Evolutionary conservation across 768 basidiomycete genomes (phyloP), one percentile per base, ranked within the genome.

Genomic region (Sporobolomyces phaffii): DNA sequence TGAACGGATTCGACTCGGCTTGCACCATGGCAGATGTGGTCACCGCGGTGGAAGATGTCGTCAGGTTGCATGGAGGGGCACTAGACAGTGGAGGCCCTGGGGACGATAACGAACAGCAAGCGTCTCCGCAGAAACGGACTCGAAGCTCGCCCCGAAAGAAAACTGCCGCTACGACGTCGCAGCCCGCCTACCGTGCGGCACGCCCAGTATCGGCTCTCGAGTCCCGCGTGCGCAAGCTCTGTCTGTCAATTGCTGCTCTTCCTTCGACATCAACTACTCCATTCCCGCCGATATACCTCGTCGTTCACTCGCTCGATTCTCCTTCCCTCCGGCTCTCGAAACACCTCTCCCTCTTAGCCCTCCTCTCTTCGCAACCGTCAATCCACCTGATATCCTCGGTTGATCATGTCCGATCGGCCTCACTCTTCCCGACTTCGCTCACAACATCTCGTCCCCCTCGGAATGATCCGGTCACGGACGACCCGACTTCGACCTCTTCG

Each of bases 221-320:
- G 61, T 82, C 81, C 56, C 86, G 86, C 74, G 81, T 84, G 2
- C 83, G 82, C 59, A 81, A 85, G 26, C 83, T 91, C 68, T 83
- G 84, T 73, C 26, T 33, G 29, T n/a, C 56, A 10, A 44, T 58
- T 43, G 81, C 85, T 28, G 84, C 85, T 74, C 86, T 89, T 75
- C 76, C 82, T 0, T 70, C 76, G 17, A 53, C 63, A 76, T 22
- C 62, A 75, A 31, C 76, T 80, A 29, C 76, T 77, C 33, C 77
- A 5, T 51, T 68, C 52, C 41, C 44, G 76, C 50, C 83, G 50
- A 80, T 98, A 45, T 91, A 85, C 76, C 80, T 98, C 67, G 78
- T 94, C 74, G 80, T 96, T 28, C 91, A 98, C 81, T 93, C 89
- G 78, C 85, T 97, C 77, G 93, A 97, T 73, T 82, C 87, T 0